Conservation (phyloP, 2,329 filamentous ascomycete genomes). For the Aureobasidium sp. region DNA sequence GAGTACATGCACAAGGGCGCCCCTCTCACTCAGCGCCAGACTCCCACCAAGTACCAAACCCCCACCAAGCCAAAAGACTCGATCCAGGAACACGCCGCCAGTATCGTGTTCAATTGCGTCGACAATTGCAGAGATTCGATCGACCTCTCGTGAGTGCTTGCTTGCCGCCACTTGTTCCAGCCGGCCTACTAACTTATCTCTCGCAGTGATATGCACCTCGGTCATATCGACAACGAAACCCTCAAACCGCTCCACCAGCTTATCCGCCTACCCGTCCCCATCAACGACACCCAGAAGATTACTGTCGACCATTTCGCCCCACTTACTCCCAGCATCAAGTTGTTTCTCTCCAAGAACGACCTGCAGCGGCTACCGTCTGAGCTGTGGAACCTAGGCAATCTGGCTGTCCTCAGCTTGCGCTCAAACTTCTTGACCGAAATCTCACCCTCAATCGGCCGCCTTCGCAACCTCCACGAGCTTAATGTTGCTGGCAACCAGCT, state of each 20-base stretch:
- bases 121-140: constrained; percentile 53
- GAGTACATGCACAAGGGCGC: constrained; percentile 7
- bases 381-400: constrained; percentile 52
- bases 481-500: constrained; percentile 60
- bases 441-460: constrained; percentile 50
- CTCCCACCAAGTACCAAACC: background rate
- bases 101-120: constrained; percentile 23
- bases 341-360: constrained; percentile 54
- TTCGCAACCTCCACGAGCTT: constrained; percentile 52
- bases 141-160: constrained; percentile 50
- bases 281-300: constrained; percentile 32
- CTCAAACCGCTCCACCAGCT: constrained; percentile 46
- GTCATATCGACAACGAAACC: constrained; percentile 47
- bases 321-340: constrained; percentile 49
- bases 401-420: constrained; percentile 59
- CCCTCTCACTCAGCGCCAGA: background rate
- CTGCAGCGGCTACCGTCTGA: constrained; percentile 50
- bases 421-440: constrained; percentile 55
- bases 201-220: constrained; percentile 35
- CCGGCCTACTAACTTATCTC: background rate
- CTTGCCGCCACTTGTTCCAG: background rate
- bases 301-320: constrained; percentile 54
- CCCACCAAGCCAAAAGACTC: background rate
- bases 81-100: constrained; percentile 18
- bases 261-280: constrained; percentile 24